Evolutionary conservation across 164 flowering plant species (phyloP).

Genomic region (Taxillus chinensis): DNA sequence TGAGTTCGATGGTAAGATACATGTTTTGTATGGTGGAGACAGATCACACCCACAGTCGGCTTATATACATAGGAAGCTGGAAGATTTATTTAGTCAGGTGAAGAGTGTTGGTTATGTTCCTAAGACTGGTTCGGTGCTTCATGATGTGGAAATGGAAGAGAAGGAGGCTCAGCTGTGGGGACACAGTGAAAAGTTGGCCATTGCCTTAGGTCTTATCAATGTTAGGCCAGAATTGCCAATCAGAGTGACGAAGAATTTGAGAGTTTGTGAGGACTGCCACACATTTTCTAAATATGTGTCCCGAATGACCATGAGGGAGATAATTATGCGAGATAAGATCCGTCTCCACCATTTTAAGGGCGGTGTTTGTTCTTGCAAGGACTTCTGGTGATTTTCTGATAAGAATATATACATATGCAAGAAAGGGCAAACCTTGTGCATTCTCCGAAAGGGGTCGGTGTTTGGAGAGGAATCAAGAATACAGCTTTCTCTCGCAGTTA

Average conservation of each 20-base stretch:
- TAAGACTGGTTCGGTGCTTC: slow-evolving; percentile 19
- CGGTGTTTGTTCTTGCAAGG: slow-evolving; percentile 35
- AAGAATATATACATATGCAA: too few relatives aligned
- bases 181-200: slow-evolving; percentile 40
- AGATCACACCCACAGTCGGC: slow-evolving; percentile 23
- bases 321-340: slow-evolving; percentile 32
- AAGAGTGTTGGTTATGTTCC: slow-evolving; percentile 27
- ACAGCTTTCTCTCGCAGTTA: too few relatives aligned
- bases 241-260: slow-evolving; percentile 38
- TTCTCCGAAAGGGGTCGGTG: too few relatives aligned
- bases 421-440: too few relatives aligned
- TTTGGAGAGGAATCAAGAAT: too few relatives aligned
- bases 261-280: slow-evolving; percentile 37
- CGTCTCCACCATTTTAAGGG: slow-evolving; percentile 35
- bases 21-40: slow-evolving; percentile 30
- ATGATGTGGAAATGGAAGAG: slow-evolving; percentile 42
- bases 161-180: slow-evolving; percentile 22
- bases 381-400: slow-evolving; percentile 28
- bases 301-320: slow-evolving; percentile 20
- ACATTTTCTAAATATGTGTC: slow-evolving; percentile 24
- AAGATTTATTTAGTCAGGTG: slow-evolving; percentile 20
- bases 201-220: slow-evolving; percentile 32
- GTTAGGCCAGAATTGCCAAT: slow-evolving; percentile 16
- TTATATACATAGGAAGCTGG: slow-evolving; percentile 20
- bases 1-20: slow-evolving; percentile 19